Evolutionary conservation across 169 alveolate species (phyloP).

Genomic region (Eimeria sp.): DNA sequence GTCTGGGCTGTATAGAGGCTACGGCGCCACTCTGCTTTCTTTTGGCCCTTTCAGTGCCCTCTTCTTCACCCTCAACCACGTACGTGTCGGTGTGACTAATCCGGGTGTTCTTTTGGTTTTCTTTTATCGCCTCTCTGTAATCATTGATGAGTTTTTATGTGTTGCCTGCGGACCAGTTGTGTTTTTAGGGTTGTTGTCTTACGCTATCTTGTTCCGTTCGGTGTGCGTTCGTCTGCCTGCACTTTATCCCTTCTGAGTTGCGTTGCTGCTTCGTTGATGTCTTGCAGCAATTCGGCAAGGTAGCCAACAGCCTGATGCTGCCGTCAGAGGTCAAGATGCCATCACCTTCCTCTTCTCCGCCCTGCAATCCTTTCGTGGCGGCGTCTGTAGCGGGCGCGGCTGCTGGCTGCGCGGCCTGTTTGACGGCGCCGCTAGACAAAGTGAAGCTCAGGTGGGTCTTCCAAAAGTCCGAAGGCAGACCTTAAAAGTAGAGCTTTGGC

Average conservation of each 20-base stretch:
- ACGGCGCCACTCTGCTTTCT: constrained; percentile 84
- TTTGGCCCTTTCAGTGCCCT: constrained; percentile 86
- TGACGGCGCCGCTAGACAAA: constrained; percentile 80
- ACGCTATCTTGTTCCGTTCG: no score
- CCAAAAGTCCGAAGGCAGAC: background rate
- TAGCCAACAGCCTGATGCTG: background rate
- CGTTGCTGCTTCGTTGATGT: background rate
- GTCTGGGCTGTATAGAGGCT: constrained; percentile 79
- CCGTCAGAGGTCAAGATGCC: background rate
- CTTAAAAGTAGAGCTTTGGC: background rate
- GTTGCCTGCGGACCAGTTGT: background rate
- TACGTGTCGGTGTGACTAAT: background rate
- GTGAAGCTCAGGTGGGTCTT: constrained; percentile 79
- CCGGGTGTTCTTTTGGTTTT: background rate
- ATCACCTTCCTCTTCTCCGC: background rate
- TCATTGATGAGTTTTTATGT: background rate
- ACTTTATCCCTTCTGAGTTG: background rate
- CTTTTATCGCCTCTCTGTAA: background rate
- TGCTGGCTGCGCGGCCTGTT: constrained; percentile 76
- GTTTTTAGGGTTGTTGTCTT: background rate
- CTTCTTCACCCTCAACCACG: constrained; percentile 82
- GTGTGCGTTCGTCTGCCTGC: background rate
- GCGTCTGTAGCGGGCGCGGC: constrained; percentile 77
- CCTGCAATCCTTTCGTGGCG: constrained; percentile 17
- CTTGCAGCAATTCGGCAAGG: constrained; percentile 4